A percentile compares a stretch with the other conserved stretches of the same genome.
These are phyloP conservation scores for Chaetoscypha palmicola DNA, from an alignment of 2,329 filamentous ascomycete genomes.

Conservation along the genomic window DNA sequence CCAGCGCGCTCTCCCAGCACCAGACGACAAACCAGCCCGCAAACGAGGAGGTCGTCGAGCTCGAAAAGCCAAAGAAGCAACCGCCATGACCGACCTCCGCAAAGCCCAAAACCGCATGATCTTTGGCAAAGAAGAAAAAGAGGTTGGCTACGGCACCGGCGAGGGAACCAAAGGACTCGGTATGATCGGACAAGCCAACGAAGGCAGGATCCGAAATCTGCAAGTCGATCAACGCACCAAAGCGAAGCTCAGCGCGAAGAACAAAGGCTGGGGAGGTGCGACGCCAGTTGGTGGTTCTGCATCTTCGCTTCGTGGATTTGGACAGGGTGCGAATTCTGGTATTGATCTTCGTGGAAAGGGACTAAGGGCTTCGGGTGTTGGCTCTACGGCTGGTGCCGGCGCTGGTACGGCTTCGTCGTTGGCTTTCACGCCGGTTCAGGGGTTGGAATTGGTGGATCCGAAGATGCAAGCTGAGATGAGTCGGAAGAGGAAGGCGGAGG, in stretches of 20 bases:
- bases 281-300: constrained; percentile 60
- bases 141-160: constrained; percentile 82
- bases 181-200: constrained; percentile 87
- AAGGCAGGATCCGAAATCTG: constrained; percentile 78
- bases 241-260: constrained; percentile 89
- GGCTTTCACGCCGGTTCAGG: constrained; percentile 90
- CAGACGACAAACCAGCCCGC: constrained; percentile 88
- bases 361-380: constrained; percentile 77
- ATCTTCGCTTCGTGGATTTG: constrained; percentile 77
- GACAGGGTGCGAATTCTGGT: constrained; percentile 52
- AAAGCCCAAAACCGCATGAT: constrained; percentile 95
- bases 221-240: constrained; percentile 91
- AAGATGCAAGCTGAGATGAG: constrained; percentile 82
- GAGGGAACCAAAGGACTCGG: constrained; percentile 83
- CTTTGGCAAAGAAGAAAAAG: constrained; percentile 91
- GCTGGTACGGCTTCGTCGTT: constrained; percentile 78
- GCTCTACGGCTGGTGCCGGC: constrained; percentile 51
- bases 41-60: constrained; percentile 89
- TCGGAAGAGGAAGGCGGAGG: constrained; percentile 86
- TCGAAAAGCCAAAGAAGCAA: constrained; percentile 91
- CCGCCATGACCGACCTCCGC: constrained; percentile 91
- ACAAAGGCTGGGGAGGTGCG: constrained; percentile 82
- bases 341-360: constrained; percentile 65
- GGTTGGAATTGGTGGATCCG: constrained; percentile 89
- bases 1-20: constrained; percentile 76